Evolutionary conservation across 306 rosid species (phyloP).

Genomic region (Quercus mongolica): DNA sequence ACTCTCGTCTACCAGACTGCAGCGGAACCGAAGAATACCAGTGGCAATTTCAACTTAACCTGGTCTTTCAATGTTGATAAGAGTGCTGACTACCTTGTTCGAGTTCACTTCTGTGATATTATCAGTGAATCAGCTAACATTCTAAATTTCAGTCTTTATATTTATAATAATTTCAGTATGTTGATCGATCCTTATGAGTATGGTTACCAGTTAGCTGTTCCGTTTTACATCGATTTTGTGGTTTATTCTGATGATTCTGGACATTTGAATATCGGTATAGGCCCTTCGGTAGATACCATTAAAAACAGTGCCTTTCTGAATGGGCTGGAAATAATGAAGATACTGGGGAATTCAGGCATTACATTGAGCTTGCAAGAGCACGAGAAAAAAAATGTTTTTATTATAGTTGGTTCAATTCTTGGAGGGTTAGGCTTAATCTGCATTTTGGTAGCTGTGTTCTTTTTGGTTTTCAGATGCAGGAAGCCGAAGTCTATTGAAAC

Average conservation of each 20-base stretch:
- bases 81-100: slow-evolving; percentile 20
- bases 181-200: fast-evolving
- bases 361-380: neutral
- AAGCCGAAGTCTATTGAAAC: slow-evolving; percentile 18
- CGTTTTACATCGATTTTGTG: slow-evolving; percentile 23
- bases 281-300: neutral
- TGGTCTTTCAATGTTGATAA: slow-evolving; percentile 25
- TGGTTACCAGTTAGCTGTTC: neutral
- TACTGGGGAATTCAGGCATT: slow-evolving; percentile 4
- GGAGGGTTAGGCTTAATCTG: slow-evolving; percentile 29
- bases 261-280: slow-evolving; percentile 25
- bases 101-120: slow-evolving; percentile 42
- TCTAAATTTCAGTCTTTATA: slow-evolving; percentile 7
- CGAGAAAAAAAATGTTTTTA: neutral
- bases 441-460: slow-evolving; percentile 18
- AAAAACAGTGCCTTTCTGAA: slow-evolving; percentile 27
- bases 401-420: slow-evolving; percentile 24
- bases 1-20: slow-evolving; percentile 26
- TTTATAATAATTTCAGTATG: neutral
- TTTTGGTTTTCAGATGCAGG: slow-evolving; percentile 19
- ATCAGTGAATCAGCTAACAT: fast-evolving
- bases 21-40: neutral
- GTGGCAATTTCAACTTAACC: neutral
- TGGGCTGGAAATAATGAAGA: slow-evolving; percentile 44
- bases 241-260: slow-evolving; percentile 24